Base-by-base conservation (phyloP, 345 rosid species). In the Moringa oleifera region DNA sequence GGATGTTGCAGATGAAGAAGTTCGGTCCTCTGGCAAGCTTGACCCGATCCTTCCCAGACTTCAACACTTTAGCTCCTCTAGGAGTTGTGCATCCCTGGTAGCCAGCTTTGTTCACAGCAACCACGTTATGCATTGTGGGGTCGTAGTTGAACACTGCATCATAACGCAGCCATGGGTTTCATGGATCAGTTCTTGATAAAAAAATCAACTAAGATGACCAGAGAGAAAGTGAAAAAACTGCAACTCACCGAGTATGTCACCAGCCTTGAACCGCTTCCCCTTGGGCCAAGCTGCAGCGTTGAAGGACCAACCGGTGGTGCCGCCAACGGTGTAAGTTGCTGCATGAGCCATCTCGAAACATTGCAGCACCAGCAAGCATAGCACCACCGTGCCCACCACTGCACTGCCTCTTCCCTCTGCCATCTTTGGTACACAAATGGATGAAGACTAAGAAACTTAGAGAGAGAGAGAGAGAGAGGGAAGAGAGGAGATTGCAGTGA, bases 371-470 rank as follows among this genome's bases (percentile, higher is more conserved):
- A 82, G 7, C 73, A 77, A 25, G 68, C 68, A 47, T 25, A 80
- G 23, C 58, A 73, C 0, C 57, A 73, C 58, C 3, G 57, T 23
- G 22, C 58, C 61, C 11, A 41, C 23, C 63, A 59, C 20, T 69
- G 88, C 88, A 80, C 75, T 79, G 81, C 81, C 74, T 82, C 77
- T 77, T 82, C 80, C 81, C 83, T 59, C 45, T 11, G 1, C 74
- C 79, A 76, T 80, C 7, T 52, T 22, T 16, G 16, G 20, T 49
- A 9, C 20, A 10, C 7, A 58, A 18, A 41, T 28, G 33, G 5
- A 28, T 8, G 3, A 28, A 28, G 33, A 28, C 8, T 8, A 28
- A 8, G 8, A 28, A 3, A 28, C 18, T 33, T 22, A 13, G 28
- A 16, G 9, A 2, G 51, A 47, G 6, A 12, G 24, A 21, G 6